Percentiles rank a stretch among this genome's conserved stretches.
Conservation (phyloP, 116 monocot species). For the Iris pallida region DNA sequence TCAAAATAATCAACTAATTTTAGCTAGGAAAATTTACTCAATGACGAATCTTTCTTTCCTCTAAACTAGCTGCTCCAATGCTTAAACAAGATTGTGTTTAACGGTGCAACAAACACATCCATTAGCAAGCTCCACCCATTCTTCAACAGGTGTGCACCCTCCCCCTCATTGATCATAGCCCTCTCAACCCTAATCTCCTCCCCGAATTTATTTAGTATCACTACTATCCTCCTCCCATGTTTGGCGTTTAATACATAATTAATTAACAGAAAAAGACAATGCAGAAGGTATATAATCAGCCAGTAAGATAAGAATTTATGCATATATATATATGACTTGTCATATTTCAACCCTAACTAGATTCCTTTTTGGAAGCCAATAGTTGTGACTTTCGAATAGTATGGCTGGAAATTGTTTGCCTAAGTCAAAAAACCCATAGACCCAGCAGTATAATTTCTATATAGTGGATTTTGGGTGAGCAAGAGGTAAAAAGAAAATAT, state of each 20-base stretch:
- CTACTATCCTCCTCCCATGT: conserved; percentile 94
- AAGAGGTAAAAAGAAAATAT: too few species aligned
- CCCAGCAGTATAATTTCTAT: too few species aligned
- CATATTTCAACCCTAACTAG: too few species aligned
- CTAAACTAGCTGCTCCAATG: conserved; percentile 89
- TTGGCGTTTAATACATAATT: conserved; percentile 72
- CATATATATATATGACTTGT: too few species aligned
- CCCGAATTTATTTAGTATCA: conserved; percentile 93
- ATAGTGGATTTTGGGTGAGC: too few species aligned
- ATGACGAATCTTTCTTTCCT: conserved; percentile 66
- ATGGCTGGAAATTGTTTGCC: too few species aligned
- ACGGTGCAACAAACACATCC: conserved; percentile 97
- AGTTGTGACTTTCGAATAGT: too few species aligned
- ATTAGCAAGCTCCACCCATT: conserved; percentile 94
- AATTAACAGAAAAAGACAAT: conserved; percentile 48
- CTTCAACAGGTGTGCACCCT: conserved; percentile 71
- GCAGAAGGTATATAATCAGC: too few species aligned
- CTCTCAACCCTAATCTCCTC: conserved; percentile 97
- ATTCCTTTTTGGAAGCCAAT: too few species aligned
- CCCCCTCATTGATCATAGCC: conserved; percentile 96
- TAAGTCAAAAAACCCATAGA: too few species aligned
- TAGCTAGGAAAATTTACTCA: neutral
- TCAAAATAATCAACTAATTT: neutral
- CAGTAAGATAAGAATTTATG: too few species aligned
- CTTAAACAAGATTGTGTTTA: conserved; percentile 97